Evolutionary conservation across 257 asterid species (phyloP).

Genomic region (Solanum clarkiae): DNA sequence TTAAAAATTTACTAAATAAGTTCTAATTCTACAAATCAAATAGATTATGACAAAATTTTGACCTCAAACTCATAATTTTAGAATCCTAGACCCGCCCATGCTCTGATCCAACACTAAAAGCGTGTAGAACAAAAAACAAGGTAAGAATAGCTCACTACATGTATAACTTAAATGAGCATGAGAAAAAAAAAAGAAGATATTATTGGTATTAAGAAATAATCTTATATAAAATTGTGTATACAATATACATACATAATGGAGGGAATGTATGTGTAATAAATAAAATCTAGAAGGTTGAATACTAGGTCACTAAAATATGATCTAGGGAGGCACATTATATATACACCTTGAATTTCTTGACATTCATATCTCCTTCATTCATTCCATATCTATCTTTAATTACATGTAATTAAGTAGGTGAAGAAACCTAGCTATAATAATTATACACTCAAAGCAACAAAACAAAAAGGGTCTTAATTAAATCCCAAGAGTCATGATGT

Average conservation of each 20-base stretch:
- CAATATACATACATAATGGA: not conserved
- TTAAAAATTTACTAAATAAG: not conserved
- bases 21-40: not conserved
- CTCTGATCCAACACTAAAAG: not conserved
- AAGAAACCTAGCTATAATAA: not conserved
- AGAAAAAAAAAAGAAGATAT: not conserved
- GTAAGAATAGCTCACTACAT: not conserved
- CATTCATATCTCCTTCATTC: not conserved
- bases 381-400: constrained; percentile 6
- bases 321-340: not conserved
- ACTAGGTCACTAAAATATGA: constrained; percentile 19
- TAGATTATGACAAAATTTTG: not conserved
- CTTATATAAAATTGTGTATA: not conserved
- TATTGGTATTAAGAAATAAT: no score
- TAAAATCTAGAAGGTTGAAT: not conserved
- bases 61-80: not conserved
- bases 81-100: accelerated
- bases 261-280: not conserved
- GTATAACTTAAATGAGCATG: not conserved
- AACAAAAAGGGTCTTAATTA: constrained; percentile 30
- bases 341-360: not conserved
- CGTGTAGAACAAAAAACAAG: not conserved
- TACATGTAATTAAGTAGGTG: not conserved
- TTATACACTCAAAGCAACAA: constrained; percentile 6
- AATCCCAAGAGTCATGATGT: constrained; percentile 31